phyloP scores from a whole-genome alignment of 768 basidiomycete genomes.

The Leccinum sublutescens region DNA sequence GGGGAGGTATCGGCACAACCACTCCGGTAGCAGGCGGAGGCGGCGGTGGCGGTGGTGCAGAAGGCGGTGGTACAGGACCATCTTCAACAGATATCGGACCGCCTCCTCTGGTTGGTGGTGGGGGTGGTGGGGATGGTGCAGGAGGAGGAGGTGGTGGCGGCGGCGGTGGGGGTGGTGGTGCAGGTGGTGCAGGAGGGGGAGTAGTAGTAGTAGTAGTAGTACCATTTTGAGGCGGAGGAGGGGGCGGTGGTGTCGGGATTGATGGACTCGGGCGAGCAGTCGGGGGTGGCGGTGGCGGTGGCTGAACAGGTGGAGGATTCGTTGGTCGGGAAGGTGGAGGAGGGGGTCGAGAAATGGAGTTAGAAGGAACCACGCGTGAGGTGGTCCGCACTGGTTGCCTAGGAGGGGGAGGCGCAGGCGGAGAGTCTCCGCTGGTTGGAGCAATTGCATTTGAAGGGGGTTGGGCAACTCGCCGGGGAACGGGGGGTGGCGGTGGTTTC shows the following conservation, averaged over 20 bases:
- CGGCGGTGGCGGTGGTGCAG: constrained; percentile 34
- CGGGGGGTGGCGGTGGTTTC: constrained; percentile 41
- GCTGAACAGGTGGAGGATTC: constrained; percentile 34
- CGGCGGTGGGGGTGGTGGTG: constrained; percentile 41
- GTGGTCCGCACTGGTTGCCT: constrained; percentile 14
- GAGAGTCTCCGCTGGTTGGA: constrained; percentile 20
- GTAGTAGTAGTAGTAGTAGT: too few species aligned
- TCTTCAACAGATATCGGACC: constrained; percentile 20
- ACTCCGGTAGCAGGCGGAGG: constrained; percentile 41
- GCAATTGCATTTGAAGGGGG: constrained; percentile 22
- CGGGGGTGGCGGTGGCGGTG: constrained; percentile 26
- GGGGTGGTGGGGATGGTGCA: constrained; percentile 33
- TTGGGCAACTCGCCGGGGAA: constrained; percentile 33
- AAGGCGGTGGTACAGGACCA: constrained; percentile 28
- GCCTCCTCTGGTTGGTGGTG: constrained; percentile 24
- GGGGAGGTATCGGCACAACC: constrained; percentile 35
- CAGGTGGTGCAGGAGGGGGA: constrained; percentile 30
- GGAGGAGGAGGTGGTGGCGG: constrained; percentile 24
- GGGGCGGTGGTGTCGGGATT: constrained; percentile 30
- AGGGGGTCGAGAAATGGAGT: constrained; percentile 15
- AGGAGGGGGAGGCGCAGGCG: constrained; percentile 34
- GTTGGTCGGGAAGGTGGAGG: constrained; percentile 31
- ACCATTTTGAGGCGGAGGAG: constrained; percentile 18
- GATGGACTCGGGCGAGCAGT: constrained; percentile 26
- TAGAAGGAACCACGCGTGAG: constrained; percentile 20